Evolutionary conservation across 306 rosid genomes (phyloP).

Genomic region (Albizia julibrissin): DNA sequence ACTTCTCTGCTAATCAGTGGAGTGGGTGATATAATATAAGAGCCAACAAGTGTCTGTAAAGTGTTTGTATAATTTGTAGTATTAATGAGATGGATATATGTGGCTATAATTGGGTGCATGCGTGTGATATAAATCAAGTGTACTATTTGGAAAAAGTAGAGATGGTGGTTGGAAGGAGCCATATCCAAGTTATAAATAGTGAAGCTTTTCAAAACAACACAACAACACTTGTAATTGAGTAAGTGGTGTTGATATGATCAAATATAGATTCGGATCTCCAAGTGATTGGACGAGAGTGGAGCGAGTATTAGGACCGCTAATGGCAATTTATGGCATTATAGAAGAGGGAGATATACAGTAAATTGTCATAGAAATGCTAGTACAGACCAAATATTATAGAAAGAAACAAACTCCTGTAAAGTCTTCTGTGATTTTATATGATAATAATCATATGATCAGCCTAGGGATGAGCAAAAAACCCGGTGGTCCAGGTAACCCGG

Average conservation of each 20-base stretch:
- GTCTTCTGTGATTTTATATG: not conserved
- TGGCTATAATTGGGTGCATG: not conserved
- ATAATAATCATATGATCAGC: not conserved
- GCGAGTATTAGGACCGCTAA: not conserved
- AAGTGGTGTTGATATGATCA: not conserved
- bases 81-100: not conserved
- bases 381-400: not conserved
- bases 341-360: not conserved
- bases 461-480: too few species aligned
- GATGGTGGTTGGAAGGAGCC: not conserved
- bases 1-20: too few species aligned
- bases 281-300: not conserved
- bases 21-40: not conserved
- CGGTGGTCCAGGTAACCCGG: too few species aligned
- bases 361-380: too few species aligned
- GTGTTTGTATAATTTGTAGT: not conserved
- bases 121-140: not conserved
- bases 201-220: not conserved
- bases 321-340: not conserved
- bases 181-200: not conserved
- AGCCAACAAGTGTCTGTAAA: not conserved
- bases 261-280: not conserved
- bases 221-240: too few species aligned
- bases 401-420: not conserved
- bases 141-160: not conserved